These are phyloP conservation scores for Ambrosia trifida DNA, from an alignment of 129 eudicot species.

Conservation along the genomic window DNA sequence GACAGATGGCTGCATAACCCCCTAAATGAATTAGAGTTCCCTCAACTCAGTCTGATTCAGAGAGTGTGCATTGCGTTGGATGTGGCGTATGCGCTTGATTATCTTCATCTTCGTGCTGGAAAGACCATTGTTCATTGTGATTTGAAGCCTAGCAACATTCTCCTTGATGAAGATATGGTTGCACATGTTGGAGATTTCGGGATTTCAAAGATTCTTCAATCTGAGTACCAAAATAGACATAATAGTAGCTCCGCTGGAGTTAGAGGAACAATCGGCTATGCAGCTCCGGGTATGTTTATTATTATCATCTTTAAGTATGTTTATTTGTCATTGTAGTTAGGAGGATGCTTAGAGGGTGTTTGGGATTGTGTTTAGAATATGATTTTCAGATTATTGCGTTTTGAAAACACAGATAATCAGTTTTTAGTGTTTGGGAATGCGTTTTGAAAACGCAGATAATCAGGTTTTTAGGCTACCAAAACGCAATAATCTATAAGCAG, in stretches of 20 bases:
- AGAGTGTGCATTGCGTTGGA: slow-evolving; percentile 46
- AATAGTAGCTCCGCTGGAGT: slow-evolving; percentile 38
- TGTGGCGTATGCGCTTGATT: slow-evolving; percentile 51
- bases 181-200: slow-evolving; percentile 61
- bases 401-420: too few species aligned
- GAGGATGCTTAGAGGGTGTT: too few species aligned
- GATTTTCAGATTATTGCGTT: too few species aligned
- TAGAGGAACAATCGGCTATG: slow-evolving; percentile 48
- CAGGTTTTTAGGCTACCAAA: too few species aligned
- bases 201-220: slow-evolving; percentile 36
- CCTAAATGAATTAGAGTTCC: background rate
- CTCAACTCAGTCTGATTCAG: slow-evolving; percentile 29
- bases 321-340: too few species aligned
- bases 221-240: slow-evolving; percentile 23
- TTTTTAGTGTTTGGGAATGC: too few species aligned
- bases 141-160: slow-evolving; percentile 57
- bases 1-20: slow-evolving; percentile 38
- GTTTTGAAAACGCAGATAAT: too few species aligned
- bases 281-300: slow-evolving; percentile 45
- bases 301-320: too few species aligned
- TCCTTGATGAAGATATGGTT: slow-evolving; percentile 48
- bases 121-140: slow-evolving; percentile 52
- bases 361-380: too few species aligned
- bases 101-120: slow-evolving; percentile 44
- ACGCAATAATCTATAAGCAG: too few species aligned